These are phyloP conservation scores for Rhazya stricta DNA, from an alignment of 257 asterid species.

Conservation along the genomic window DNA sequence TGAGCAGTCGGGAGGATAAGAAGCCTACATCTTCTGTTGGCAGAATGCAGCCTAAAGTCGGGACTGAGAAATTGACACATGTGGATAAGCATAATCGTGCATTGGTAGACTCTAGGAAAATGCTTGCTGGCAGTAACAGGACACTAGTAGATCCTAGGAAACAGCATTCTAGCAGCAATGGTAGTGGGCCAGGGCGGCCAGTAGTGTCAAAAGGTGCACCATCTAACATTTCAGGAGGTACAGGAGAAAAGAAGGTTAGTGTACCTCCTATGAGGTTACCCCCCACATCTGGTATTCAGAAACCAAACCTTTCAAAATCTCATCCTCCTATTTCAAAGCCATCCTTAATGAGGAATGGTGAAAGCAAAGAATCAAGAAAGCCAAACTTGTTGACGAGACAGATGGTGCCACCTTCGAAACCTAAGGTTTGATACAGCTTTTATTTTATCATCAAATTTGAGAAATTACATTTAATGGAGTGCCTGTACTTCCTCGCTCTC, in stretches of 20 bases:
- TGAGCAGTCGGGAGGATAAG: conserved; percentile 39
- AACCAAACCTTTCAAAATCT: conserved; percentile 30
- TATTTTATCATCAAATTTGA: too few relatives aligned
- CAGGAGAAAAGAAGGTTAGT: conserved; percentile 34
- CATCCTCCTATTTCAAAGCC: conserved; percentile 42
- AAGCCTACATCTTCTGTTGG: conserved; percentile 23
- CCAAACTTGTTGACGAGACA: conserved; percentile 40
- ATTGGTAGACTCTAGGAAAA: conserved; percentile 40
- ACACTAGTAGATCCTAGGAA: conserved; percentile 30
- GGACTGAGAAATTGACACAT: conserved; percentile 28
- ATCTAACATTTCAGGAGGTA: conserved; percentile 33
- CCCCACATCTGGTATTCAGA: conserved; percentile 25
- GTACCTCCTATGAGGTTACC: conserved; percentile 32
- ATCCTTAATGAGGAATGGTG: conserved; percentile 34
- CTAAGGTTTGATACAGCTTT: conserved; percentile 24
- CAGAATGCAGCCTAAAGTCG: conserved; percentile 42
- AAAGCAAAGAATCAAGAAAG: conserved; percentile 38
- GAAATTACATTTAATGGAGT: background rate
- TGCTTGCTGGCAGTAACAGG: conserved; percentile 39
- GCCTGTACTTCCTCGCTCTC: background rate
- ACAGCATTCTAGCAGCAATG: conserved; percentile 46
- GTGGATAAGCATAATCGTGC: conserved; percentile 27
- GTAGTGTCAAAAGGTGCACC: conserved; percentile 39
- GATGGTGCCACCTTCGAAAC: conserved; percentile 28
- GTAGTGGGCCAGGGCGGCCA: conserved; percentile 83